These are phyloP conservation scores for Somion occarium DNA, from an alignment of 1,284 basidiomycete species.

Conservation along the genomic window DNA sequence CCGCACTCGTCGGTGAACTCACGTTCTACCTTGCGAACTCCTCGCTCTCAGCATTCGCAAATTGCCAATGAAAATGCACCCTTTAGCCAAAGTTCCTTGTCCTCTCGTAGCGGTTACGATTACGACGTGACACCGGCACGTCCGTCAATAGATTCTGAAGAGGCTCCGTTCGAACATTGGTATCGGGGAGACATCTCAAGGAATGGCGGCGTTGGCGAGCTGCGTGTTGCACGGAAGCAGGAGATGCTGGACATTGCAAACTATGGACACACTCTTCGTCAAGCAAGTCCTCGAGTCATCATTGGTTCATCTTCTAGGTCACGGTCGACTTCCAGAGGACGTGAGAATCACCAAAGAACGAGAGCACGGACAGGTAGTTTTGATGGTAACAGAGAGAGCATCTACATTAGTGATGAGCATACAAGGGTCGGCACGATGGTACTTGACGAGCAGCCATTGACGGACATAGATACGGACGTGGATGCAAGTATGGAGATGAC, in stretches of 20 bases:
- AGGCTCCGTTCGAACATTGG: slow-evolving; percentile 78
- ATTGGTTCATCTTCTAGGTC: slow-evolving; percentile 20
- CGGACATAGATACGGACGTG: slow-evolving; percentile 56
- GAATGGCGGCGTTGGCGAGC: slow-evolving; percentile 76
- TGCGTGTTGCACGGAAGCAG: slow-evolving; percentile 60
- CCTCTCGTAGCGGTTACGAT: slow-evolving; percentile 19
- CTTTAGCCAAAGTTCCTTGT: slow-evolving; percentile 20
- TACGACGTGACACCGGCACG: slow-evolving; percentile 30
- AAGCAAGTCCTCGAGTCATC: slow-evolving; percentile 17
- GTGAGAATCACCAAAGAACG: slow-evolving; percentile 15
- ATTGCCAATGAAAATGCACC: slow-evolving; percentile 44
- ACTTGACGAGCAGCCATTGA: slow-evolving; percentile 64
- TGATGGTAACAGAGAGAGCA: slow-evolving; percentile 47
- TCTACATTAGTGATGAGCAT: slow-evolving; percentile 53
- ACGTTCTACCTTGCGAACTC: slow-evolving; percentile 20
- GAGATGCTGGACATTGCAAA: slow-evolving; percentile 83
- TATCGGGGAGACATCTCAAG: slow-evolving; percentile 75
- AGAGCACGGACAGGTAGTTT: slow-evolving; percentile 54
- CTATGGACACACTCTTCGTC: slow-evolving; percentile 52
- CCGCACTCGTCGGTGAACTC: slow-evolving; percentile 19
- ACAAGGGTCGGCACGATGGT: slow-evolving; percentile 45
- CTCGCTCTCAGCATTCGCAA: slow-evolving; percentile 29
- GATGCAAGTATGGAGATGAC: slow-evolving; percentile 18
- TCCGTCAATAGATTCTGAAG: slow-evolving; percentile 68
- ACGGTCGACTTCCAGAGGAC: slow-evolving; percentile 24